These are phyloP conservation scores for Xylaria sp. DNA, from an alignment of 2,329 filamentous ascomycete genomes.

Conservation along the genomic window DNA sequence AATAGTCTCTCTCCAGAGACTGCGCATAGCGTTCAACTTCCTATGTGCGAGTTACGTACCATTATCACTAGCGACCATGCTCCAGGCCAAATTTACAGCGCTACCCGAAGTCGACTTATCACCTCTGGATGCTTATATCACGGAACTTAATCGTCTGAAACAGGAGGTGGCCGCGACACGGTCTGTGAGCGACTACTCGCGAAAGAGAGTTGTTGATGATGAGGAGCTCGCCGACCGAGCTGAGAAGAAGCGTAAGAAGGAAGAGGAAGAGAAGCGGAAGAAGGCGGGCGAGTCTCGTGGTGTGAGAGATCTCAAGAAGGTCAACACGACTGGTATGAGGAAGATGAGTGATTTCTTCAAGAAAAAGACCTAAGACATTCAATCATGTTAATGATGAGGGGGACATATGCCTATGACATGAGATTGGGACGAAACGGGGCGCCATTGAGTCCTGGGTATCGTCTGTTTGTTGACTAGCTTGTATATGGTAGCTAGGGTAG, in stretches of 20 bases:
- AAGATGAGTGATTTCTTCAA: conserved; percentile 94
- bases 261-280: conserved; percentile 83
- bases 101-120: conserved; percentile 54
- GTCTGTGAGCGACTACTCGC: conserved; percentile 62
- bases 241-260: conserved; percentile 78
- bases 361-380: conserved; percentile 47
- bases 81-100: conserved; percentile 40
- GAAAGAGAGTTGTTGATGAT: conserved; percentile 63
- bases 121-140: conserved; percentile 65
- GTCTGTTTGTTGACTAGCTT: background rate
- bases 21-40: conserved; percentile 60
- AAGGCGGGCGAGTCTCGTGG: conserved; percentile 70
- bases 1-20: conserved; percentile 55
- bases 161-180: conserved; percentile 66
- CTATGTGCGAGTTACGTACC: conserved; percentile 58
- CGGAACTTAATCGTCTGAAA: conserved; percentile 59
- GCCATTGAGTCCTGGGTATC: background rate
- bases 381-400: conserved; percentile 11
- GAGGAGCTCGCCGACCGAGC: conserved; percentile 59
- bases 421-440: background rate
- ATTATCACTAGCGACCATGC: conserved; percentile 35
- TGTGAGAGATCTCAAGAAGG: conserved; percentile 79
- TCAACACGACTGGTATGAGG: conserved; percentile 88
- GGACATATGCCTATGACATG: background rate
- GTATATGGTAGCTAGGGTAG: conserved; percentile 8